These are phyloP conservation scores for Wallacemonas rigidus DNA, from an alignment of 208 protist genomes.

Conservation along the genomic window DNA sequence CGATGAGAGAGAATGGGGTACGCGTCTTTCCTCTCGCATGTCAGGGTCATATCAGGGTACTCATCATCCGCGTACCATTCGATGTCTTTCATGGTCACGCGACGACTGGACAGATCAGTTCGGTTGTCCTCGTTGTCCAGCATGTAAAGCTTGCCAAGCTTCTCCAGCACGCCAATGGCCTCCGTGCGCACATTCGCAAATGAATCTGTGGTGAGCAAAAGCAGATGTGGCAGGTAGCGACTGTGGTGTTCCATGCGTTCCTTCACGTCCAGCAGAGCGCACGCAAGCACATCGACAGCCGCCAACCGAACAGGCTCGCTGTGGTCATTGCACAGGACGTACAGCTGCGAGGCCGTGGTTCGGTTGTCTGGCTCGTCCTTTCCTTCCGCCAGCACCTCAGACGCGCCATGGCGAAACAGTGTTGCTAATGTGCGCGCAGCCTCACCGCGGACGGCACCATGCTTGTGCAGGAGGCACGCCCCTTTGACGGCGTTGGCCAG, in stretches of 20 bases:
- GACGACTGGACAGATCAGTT: conserved; percentile 76
- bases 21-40: conserved; percentile 1
- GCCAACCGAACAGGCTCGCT: conserved; percentile 70
- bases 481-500: conserved; percentile 72
- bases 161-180: conserved; percentile 51
- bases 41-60: conserved; percentile 72
- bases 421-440: conserved; percentile 57
- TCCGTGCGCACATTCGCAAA: conserved; percentile 56
- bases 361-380: conserved; percentile 70
- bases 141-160: conserved; percentile 75
- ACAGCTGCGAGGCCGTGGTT: conserved; percentile 61
- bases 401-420: conserved; percentile 71
- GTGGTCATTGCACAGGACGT: conserved; percentile 84
- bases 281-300: conserved; percentile 57
- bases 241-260: conserved; percentile 83
- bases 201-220: conserved; percentile 75
- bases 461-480: conserved; percentile 82
- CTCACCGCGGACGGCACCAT: conserved; percentile 74
- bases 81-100: conserved; percentile 90
- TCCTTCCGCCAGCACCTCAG: conserved; percentile 59
- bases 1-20: conserved; percentile 54
- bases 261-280: conserved; percentile 71
- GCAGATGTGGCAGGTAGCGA: conserved; percentile 76
- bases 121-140: conserved; percentile 91
- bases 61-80: conserved; percentile 92